Conservation (phyloP, 2,329 filamentous ascomycete species). For the Colletotrichum sp. region DNA sequence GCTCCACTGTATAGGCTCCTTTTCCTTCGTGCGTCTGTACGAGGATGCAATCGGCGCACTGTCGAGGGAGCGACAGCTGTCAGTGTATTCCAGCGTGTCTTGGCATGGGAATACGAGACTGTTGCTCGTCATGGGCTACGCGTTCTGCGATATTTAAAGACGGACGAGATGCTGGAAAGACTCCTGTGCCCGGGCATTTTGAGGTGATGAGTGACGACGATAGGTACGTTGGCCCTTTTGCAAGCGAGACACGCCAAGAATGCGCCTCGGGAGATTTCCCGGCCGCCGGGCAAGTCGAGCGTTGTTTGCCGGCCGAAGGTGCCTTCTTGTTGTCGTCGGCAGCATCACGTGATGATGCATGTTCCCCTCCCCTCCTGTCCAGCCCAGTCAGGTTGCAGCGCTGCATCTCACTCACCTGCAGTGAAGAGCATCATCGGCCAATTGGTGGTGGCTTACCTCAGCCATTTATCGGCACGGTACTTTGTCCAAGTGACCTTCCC, state of each 20-base stretch:
- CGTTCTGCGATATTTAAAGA: neutral
- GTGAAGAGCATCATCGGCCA: neutral
- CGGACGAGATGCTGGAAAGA: neutral
- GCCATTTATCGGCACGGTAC: conserved; percentile 4
- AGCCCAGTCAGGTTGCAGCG: neutral
- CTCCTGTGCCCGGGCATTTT: neutral
- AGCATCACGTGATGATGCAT: neutral
- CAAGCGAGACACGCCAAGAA: neutral
- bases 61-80: neutral
- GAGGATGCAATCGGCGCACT: neutral
- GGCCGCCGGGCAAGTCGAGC: neutral
- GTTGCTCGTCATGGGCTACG: neutral
- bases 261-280: neutral
- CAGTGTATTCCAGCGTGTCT: neutral
- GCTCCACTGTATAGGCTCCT: conserved; percentile 19
- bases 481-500: neutral
- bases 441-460: conserved; percentile 4
- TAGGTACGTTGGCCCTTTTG: neutral
- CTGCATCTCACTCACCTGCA: neutral
- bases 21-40: neutral
- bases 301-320: neutral
- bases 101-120: neutral
- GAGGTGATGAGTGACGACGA: conserved; percentile 1
- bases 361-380: neutral
- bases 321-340: neutral